Base-by-base conservation (phyloP, 2,329 filamentous ascomycete species). In the Helotiales sp. region DNA sequence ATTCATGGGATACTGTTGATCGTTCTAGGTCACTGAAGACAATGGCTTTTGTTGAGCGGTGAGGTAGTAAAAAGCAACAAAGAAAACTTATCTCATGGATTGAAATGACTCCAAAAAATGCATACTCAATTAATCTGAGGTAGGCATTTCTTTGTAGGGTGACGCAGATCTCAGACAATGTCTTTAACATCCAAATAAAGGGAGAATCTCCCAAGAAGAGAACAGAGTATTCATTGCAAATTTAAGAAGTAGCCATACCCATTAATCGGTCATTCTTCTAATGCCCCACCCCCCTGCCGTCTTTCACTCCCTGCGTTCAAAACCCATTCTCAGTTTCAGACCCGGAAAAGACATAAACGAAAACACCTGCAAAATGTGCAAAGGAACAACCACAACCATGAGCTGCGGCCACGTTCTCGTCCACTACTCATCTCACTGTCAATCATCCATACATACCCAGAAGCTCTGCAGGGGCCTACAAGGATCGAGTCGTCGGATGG, bases 401-500 rank as follows among this genome's bases (percentile, higher is more conserved):
- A 40, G 20, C 28, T 69, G 67, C 52, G 57, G 63, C 15, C 69
- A 69, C 49, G 50, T 20, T 15, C 28, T 71, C 11, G 52, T 62
- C 26, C 57, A 67, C 60, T 52, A 67, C 43, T 57, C 24, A 17
- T 52, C 30, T 3, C 54, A 34, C 28, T 67, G 62, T 49, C 26
- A 45, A 20, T 47, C 20, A 2, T 60, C 54, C 28, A 8, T 26
- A 20, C 8, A 28, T 26, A 24, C 24, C 13, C 8, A 43, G 6
- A 32, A 30, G n/a, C 54, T 47, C n/a, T 70, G 65, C 55, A 37
- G 30, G 10, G 43, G 30, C n/a, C 40, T 63, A 17, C 24, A 26
- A 22, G 67, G 65, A 17, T 54, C 55, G 6, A 61, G 15, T 1
- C 28, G 63, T 6, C n/a, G 30, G 15, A 57, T 81, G 50, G 66